Conservation (phyloP, 2,329 filamentous ascomycete genomes). For the Phialophora verrucosa region DNA sequence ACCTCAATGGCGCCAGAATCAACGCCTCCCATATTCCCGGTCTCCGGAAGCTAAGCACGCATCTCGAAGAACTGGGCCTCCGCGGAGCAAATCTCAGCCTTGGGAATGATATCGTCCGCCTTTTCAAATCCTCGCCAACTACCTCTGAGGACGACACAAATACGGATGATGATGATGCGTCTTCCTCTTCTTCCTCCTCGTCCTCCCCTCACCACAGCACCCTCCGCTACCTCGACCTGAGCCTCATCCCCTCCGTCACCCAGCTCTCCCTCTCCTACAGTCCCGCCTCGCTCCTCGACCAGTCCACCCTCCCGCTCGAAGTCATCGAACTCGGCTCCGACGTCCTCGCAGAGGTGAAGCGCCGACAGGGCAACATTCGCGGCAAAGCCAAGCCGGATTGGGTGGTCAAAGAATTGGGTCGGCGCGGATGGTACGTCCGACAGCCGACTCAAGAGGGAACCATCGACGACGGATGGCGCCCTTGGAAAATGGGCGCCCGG, state of each 20-base stretch:
- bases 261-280: slow-evolving; percentile 64
- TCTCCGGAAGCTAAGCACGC: slow-evolving; percentile 69
- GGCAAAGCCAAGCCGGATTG: slow-evolving; percentile 66
- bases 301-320: slow-evolving; percentile 69
- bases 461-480: slow-evolving; percentile 62
- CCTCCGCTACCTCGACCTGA: slow-evolving; percentile 77
- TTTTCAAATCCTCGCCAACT: slow-evolving; percentile 50
- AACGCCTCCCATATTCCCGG: slow-evolving; percentile 66
- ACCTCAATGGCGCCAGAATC: slow-evolving; percentile 76
- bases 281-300: slow-evolving; percentile 63
- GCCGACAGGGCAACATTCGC: slow-evolving; percentile 46
- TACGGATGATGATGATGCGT: slow-evolving; percentile 28
- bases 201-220: slow-evolving; percentile 42
- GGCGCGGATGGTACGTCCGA: slow-evolving; percentile 70
- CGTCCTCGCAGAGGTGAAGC: slow-evolving; percentile 67
- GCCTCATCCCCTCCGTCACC: slow-evolving; percentile 66
- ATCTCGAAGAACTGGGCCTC: slow-evolving; percentile 76
- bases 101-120: slow-evolving; percentile 64
- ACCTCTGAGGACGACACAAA: slow-evolving; percentile 41
- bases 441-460: slow-evolving; percentile 46
- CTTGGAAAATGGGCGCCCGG: slow-evolving; percentile 84
- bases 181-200: slow-evolving; percentile 25
- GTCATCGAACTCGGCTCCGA: slow-evolving; percentile 77
- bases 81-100: slow-evolving; percentile 70
- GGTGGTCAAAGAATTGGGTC: slow-evolving; percentile 70